Evolutionary conservation across 345 rosid genomes (phyloP).

Genomic region (Gossypium mustelinum): DNA sequence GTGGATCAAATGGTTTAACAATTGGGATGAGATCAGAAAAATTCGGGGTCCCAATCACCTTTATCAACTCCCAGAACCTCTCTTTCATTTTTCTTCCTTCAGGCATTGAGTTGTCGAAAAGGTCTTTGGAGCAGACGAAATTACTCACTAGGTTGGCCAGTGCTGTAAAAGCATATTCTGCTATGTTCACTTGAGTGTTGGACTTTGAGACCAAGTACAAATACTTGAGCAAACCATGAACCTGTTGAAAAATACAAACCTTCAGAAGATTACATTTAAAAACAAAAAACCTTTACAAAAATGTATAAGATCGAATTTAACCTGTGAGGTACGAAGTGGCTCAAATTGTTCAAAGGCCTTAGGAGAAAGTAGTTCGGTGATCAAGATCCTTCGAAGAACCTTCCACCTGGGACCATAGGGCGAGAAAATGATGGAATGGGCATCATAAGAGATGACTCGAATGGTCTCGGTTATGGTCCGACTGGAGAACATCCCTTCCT

Average conservation of each 20-base stretch:
- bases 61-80: constrained; percentile 15
- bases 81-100: constrained; percentile 19
- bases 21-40: constrained; percentile 20
- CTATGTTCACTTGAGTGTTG: constrained; percentile 18
- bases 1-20: constrained; percentile 14
- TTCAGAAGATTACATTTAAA: too few species aligned
- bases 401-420: constrained; percentile 23
- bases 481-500: constrained; percentile 16
- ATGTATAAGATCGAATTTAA: not conserved
- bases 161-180: constrained; percentile 16
- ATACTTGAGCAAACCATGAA: constrained; percentile 15
- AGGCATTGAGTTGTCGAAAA: constrained; percentile 17
- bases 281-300: too few species aligned
- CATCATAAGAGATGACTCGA: constrained; percentile 15
- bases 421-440: constrained; percentile 20
- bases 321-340: constrained; percentile 14
- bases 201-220: constrained; percentile 10
- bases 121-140: constrained; percentile 9
- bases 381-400: constrained; percentile 17
- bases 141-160: constrained; percentile 24
- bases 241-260: not conserved
- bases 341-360: constrained; percentile 17
- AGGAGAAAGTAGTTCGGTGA: constrained; percentile 14
- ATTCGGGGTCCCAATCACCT: constrained; percentile 19
- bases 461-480: constrained; percentile 20